Conservation (phyloP, 2,329 filamentous ascomycete species). For the Elsinoe perseae region DNA sequence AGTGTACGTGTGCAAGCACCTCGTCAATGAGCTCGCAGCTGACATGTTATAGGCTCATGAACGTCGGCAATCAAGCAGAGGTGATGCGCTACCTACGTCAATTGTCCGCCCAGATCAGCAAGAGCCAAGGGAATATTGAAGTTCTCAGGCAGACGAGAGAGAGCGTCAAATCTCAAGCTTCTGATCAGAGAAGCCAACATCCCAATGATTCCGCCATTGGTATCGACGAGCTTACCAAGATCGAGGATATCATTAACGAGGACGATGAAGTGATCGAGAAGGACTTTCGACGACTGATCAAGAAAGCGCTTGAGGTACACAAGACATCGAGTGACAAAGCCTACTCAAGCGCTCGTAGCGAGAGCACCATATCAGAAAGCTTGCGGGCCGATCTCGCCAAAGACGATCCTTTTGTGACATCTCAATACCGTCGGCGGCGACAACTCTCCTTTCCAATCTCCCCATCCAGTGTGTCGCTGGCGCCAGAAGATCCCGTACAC, state of each 20-base stretch:
- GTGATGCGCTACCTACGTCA: not conserved
- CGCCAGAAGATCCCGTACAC: not conserved
- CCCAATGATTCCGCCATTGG: constrained; percentile 3
- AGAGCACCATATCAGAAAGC: not conserved
- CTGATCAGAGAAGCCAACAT: not conserved
- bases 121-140: constrained; percentile 5
- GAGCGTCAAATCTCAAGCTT: not conserved
- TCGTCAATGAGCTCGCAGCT: not conserved
- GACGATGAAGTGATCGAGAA: not conserved
- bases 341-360: not conserved
- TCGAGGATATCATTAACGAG: not conserved
- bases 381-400: not conserved
- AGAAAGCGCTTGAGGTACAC: not conserved
- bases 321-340: not conserved
- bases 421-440: not conserved
- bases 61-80: constrained; percentile 2
- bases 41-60: not conserved
- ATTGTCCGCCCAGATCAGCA: not conserved
- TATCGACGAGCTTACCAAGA: not conserved
- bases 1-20: constrained; percentile 4
- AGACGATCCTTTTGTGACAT: not conserved
- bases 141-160: not conserved
- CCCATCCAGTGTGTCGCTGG: not conserved
- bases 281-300: not conserved
- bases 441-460: not conserved